Evolutionary conservation across 78 protist genomes (phyloP).

Genomic region (Planoprotostelium fungivorum): DNA sequence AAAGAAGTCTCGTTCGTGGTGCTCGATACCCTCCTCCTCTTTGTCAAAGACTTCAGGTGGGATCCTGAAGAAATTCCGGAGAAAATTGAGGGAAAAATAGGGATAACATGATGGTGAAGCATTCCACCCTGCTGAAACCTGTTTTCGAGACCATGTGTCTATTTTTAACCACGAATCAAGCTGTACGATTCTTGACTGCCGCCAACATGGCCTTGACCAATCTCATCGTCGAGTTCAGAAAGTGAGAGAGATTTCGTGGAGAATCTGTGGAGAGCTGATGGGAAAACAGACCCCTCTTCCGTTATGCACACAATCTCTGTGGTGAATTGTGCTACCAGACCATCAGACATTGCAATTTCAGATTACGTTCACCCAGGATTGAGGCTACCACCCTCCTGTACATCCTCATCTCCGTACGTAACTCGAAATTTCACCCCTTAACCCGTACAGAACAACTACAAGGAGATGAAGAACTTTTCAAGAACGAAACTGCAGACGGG

Average conservation of each 20-base stretch:
- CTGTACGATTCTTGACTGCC: background rate
- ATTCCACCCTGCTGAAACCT: background rate
- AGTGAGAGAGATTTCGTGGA: background rate
- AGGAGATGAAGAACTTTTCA: conserved; percentile 28
- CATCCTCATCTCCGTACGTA: conserved; percentile 12
- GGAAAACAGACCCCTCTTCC: background rate
- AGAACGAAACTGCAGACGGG: conserved; percentile 58
- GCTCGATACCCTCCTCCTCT: background rate
- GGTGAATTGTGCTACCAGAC: background rate
- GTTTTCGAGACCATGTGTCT: background rate
- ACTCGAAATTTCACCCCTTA: background rate
- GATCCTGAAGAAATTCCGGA: background rate
- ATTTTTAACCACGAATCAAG: background rate
- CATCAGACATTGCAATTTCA: background rate
- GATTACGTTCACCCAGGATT: background rate
- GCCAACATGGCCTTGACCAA: background rate
- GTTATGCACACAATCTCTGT: background rate
- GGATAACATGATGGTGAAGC: background rate
- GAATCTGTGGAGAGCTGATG: no score
- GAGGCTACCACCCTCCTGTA: conserved; percentile 28
- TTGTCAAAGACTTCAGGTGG: background rate
- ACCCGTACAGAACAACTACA: conserved; percentile 14
- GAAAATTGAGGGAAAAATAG: background rate
- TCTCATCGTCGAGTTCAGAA: background rate
- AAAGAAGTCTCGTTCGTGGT: background rate